These are phyloP conservation scores for Solanum peruvianum DNA, from an alignment of 257 asterid species.

Conservation along the genomic window DNA sequence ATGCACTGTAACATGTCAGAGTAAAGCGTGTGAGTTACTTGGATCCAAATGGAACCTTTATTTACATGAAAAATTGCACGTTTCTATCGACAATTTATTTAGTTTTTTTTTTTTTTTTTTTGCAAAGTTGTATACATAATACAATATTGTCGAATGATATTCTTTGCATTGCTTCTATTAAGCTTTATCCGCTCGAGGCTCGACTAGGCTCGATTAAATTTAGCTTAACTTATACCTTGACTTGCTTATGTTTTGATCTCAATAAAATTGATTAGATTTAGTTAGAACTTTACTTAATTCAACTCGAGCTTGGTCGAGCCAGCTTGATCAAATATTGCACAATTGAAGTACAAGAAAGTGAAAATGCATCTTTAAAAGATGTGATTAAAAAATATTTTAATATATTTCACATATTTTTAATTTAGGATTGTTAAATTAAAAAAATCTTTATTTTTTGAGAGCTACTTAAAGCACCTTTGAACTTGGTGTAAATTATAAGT, in stretches of 20 bases:
- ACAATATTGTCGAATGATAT: background rate
- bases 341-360: background rate
- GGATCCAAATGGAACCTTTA: too few species aligned
- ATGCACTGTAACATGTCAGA: background rate
- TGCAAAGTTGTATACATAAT: background rate
- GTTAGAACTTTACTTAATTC: background rate
- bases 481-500: too few species aligned
- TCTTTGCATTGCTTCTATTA: background rate
- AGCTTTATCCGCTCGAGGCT: background rate
- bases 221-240: background rate
- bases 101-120: too few species aligned
- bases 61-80: too few species aligned
- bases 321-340: background rate
- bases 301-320: background rate
- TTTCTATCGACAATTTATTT: too few species aligned
- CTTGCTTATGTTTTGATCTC: background rate
- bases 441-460: too few species aligned
- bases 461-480: too few species aligned
- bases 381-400: too few species aligned
- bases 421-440: too few species aligned
- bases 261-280: background rate
- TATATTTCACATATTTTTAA: too few species aligned
- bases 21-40: background rate
- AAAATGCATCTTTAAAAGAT: too few species aligned
- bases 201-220: background rate